Conservation (phyloP, 441 rosid genomes). For the Gossypium schwendimanii region DNA sequence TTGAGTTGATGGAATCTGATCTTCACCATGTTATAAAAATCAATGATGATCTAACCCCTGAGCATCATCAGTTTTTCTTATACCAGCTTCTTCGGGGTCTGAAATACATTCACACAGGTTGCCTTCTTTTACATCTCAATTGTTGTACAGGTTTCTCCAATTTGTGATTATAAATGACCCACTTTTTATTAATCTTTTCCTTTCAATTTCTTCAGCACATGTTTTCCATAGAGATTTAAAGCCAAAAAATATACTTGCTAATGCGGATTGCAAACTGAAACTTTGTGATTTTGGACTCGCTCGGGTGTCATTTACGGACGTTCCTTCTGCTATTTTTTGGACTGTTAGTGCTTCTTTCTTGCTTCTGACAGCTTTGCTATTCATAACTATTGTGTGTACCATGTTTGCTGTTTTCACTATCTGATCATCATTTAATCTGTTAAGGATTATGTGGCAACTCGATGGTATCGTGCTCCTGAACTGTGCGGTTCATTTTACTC, state of each 20-base stretch:
- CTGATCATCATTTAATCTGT: slow-evolving; percentile 18
- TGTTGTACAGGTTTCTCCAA: slow-evolving; percentile 10
- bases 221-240: slow-evolving; percentile 94
- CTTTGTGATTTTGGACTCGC: slow-evolving; percentile 98
- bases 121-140: slow-evolving; percentile 16
- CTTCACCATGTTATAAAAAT: slow-evolving; percentile 90
- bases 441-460: slow-evolving; percentile 98
- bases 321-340: slow-evolving; percentile 97
- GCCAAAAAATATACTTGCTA: slow-evolving; percentile 92
- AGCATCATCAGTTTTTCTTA: slow-evolving; percentile 92
- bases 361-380: slow-evolving; percentile 7
- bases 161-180: slow-evolving; percentile 8
- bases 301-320: slow-evolving; percentile 84
- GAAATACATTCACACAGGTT: slow-evolving; percentile 90
- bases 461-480: slow-evolving; percentile 99
- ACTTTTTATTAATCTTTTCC: not conserved
- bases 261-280: slow-evolving; percentile 94
- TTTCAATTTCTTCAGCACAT: slow-evolving; percentile 47
- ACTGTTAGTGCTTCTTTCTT: slow-evolving; percentile 56
- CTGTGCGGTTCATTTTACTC: slow-evolving; percentile 96
- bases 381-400: not conserved
- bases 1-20: slow-evolving; percentile 98
- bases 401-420: not conserved
- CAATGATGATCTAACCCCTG: slow-evolving; percentile 84
- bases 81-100: slow-evolving; percentile 97